Base-by-base conservation (phyloP, 2,329 filamentous ascomycete genomes). In the Thermothelomyces thermophilus region DNA sequence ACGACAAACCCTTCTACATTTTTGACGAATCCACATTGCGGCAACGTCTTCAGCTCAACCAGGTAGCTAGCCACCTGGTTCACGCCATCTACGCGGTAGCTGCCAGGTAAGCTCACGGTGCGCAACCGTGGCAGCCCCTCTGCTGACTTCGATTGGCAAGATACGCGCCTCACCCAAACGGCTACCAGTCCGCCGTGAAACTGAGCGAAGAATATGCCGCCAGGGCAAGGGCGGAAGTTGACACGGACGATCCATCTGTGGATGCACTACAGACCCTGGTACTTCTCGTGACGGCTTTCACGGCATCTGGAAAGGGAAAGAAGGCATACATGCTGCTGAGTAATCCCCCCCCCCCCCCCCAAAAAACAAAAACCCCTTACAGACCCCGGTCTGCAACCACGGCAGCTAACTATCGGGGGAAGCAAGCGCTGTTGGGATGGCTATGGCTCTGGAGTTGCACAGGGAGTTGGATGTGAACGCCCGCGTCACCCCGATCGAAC, bases 241-340 rank as follows among this genome's bases (percentile, higher is more conserved):
- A 93, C 63, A 79, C 83, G 8, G 89, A 94, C 60, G 86, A 91
- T 57, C 87, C 88, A 5, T 87, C 83, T 0, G 79, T 93, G 37
- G 87, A 94, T 63, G 79, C 79, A 30, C 68, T 94, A 8, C 87
- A 94, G 64, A 77, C 87, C 2, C 72, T 91, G 14, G 70, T 95
- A 40, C 73, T 95, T 9, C 76, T 95, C 2, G 81, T 85, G 0
- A 81, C 84, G 62, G 83, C 87, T 3, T 90, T 83, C 60, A 88
- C 83, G 42, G 87, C 88, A 31, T 75, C 82, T 26, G 88, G 89
- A 22, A 83, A 85, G 60, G 87, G 88, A 14, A 91, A 87, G 68
- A 93, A 87, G 67, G 84, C 87, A 1, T 93, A 90, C 58, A 94
- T 94, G 88, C 74, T 90, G 34, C 74, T 94, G 59, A 80, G 87